Evolutionary conservation across 768 basidiomycete species (phyloP).

Genomic region (Tulasnella sp.): DNA sequence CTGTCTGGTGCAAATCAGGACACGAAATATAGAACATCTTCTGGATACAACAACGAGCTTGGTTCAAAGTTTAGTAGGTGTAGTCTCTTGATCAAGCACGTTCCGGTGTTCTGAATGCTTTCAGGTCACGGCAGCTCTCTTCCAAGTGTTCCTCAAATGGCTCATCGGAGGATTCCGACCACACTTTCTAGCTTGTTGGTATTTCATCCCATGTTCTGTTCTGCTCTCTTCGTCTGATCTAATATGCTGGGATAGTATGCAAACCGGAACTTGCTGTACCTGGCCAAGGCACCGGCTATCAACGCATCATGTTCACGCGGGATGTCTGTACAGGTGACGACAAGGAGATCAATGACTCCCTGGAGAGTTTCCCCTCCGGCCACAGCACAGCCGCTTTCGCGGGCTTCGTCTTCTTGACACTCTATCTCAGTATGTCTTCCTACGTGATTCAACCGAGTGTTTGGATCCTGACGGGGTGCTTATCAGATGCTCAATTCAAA

Average conservation of each 20-base stretch:
- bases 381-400: conserved; percentile 50
- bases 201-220: neutral
- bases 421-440: conserved; percentile 30
- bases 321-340: conserved; percentile 44
- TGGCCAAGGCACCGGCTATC: conserved; percentile 35
- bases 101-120: conserved; percentile 19
- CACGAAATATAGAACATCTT: conserved; percentile 36
- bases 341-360: conserved; percentile 43
- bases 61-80: conserved; percentile 34
- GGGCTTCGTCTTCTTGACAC: conserved; percentile 37
- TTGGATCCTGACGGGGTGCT: conserved; percentile 17
- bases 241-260: neutral
- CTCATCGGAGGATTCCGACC: conserved; percentile 41
- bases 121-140: conserved; percentile 12
- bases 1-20: conserved; percentile 41
- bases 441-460: neutral
- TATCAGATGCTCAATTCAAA: conserved; percentile 40
- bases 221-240: neutral
- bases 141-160: conserved; percentile 45
- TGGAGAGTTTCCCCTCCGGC: conserved; percentile 47
- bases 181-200: conserved; percentile 32
- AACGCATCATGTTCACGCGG: conserved; percentile 39
- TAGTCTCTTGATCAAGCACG: no score
- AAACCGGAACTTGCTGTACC: conserved; percentile 6
- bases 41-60: conserved; percentile 44